phyloP scores from a whole-genome alignment of 208 protist genomes.

The Trichomonas vaginalis region DNA sequence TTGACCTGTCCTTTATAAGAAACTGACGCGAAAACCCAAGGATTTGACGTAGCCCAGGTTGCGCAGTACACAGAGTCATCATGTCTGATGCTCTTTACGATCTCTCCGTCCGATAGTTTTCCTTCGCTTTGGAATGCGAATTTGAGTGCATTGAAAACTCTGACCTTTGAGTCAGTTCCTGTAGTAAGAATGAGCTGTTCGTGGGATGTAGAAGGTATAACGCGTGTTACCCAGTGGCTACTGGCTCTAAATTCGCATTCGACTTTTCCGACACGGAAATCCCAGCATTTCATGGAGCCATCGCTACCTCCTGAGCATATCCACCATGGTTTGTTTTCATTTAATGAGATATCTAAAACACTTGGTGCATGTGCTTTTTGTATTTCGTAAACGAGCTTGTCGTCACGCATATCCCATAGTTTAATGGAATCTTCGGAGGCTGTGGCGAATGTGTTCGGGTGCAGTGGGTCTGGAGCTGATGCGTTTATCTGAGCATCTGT shows the following conservation, averaged over 20 bases:
- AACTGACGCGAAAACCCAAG: constrained; percentile 8
- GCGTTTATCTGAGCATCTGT: background rate
- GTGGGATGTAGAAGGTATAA: background rate
- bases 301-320: background rate
- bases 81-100: background rate
- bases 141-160: background rate
- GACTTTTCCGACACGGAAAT: background rate
- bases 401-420: background rate
- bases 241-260: background rate
- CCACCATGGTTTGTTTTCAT: constrained; percentile 14
- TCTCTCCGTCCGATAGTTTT: background rate
- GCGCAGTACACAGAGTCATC: background rate
- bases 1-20: constrained; percentile 8
- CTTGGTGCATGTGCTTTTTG: background rate
- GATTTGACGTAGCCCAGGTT: background rate
- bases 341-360: background rate
- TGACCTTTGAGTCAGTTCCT: background rate
- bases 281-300: background rate
- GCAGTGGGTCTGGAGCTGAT: background rate
- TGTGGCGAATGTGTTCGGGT: background rate
- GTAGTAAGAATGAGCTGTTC: background rate
- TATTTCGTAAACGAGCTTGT: background rate
- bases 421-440: background rate
- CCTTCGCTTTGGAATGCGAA: constrained; percentile 11
- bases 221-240: background rate